Percentiles rank a stretch among this genome's conserved stretches.
These are phyloP conservation scores for Backusella luteola DNA, from an alignment of 192 early-diverging fungal species.

Conservation along the genomic window DNA sequence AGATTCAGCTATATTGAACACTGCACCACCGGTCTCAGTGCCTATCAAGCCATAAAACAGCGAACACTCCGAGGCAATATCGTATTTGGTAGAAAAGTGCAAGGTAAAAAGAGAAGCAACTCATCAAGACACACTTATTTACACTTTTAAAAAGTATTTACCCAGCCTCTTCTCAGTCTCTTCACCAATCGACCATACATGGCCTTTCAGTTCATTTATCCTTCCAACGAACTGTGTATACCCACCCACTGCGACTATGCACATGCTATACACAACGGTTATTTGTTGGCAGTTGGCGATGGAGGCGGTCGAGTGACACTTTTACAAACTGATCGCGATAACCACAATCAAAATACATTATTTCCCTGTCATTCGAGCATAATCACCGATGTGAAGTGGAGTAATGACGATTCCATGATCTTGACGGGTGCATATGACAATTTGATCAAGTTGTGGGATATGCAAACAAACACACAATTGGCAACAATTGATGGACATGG, in stretches of 20 bases:
- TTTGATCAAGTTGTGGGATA: conserved; percentile 72
- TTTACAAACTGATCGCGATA: conserved; percentile 53
- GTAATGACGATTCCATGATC: conserved; percentile 64
- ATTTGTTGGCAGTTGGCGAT: conserved; percentile 63
- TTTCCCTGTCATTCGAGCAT: conserved; percentile 75
- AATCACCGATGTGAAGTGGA: conserved; percentile 81
- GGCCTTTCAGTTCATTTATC: conserved; percentile 14
- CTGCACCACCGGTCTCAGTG: not conserved
- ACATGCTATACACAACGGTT: conserved; percentile 45
- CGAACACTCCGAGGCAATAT: not conserved
- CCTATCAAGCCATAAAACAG: not conserved
- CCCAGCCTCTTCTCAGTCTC: not conserved
- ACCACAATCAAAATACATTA: conserved; percentile 21
- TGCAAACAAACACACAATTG: conserved; percentile 53
- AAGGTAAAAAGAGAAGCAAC: not conserved
- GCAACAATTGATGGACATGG: conserved; percentile 63
- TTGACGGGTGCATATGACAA: conserved; percentile 75
- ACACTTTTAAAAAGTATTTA: not conserved
- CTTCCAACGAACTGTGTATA: not conserved
- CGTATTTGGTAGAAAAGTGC: not conserved
- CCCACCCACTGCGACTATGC: conserved; percentile 13
- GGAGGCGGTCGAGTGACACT: conserved; percentile 62
- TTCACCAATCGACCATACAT: not conserved
- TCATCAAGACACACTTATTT: not conserved
- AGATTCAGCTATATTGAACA: not conserved